These are phyloP conservation scores for Porogramme epimiltina DNA, from an alignment of 1,284 basidiomycete genomes.

Conservation along the genomic window DNA sequence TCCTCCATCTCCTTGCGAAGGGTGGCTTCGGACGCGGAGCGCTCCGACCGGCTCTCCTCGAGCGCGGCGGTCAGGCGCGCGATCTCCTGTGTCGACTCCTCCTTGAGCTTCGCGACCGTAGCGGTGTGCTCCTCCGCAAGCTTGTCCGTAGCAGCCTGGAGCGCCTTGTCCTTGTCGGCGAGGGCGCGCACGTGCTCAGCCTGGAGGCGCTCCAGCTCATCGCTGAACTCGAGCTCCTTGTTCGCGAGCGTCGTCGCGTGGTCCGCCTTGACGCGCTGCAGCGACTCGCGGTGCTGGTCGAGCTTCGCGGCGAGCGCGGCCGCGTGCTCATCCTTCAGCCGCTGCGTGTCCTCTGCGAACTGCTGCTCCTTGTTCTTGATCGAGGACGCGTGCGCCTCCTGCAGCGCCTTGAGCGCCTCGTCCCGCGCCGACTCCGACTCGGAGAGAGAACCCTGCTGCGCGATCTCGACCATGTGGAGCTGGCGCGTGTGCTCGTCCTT, in stretches of 20 bases:
- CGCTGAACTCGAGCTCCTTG: conserved; percentile 61
- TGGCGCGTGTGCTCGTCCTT: conserved; percentile 72
- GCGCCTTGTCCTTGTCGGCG: conserved; percentile 58
- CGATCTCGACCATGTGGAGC: conserved; percentile 69
- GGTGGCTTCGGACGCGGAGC: conserved; percentile 38
- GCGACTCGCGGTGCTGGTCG: conserved; percentile 53
- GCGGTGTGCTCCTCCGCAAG: conserved; percentile 41
- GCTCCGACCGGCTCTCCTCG: conserved; percentile 47
- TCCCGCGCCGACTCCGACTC: conserved; percentile 72
- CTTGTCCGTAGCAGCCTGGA: conserved; percentile 41
- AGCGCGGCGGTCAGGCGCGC: conserved; percentile 50
- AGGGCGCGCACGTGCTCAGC: conserved; percentile 55
- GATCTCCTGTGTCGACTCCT: conserved; percentile 51
- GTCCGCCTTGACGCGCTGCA: conserved; percentile 48
- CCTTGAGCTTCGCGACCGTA: conserved; percentile 46
- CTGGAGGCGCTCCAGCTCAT: conserved; percentile 61
- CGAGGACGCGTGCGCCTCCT: conserved; percentile 68
- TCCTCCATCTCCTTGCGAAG: conserved; percentile 53
- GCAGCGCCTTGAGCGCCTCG: conserved; percentile 58
- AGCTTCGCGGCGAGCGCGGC: conserved; percentile 54
- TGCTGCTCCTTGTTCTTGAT: conserved; percentile 63
- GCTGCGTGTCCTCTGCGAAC: conserved; percentile 63
- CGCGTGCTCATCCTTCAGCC: conserved; percentile 61
- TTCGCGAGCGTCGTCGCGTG: conserved; percentile 58
- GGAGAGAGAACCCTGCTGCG: conserved; percentile 71